Base-by-base conservation (phyloP, 768 basidiomycete genomes). In the Amanita phalloides region DNA sequence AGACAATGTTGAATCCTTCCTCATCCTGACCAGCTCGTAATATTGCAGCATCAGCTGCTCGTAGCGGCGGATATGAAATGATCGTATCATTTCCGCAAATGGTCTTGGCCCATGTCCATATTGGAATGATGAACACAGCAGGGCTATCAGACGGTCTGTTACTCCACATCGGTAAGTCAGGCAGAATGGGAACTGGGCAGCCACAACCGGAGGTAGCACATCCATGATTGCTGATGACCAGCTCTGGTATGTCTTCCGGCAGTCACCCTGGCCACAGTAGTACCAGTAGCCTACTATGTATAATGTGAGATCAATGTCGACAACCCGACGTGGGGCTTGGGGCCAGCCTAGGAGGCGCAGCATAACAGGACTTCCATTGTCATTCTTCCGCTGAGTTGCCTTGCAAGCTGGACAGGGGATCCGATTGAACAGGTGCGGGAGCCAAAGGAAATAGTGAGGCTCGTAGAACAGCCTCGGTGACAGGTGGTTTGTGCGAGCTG, bases 41-140 rank as follows among this genome's bases (percentile, higher is more conserved):
- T 44, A 44, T 44, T 25, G 43, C 43, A 44, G 43, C 43, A 44
- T 57, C 32, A 58, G 45, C 10, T 26, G 26, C 25, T 65, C 58
- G 38, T 58, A 62, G 11, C 53, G 43, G 4, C 57, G 51, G 2
- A 57, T 39, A 52, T 63, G 62, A 17, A 56, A 55, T 1, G 54
- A 53, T 6, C 48, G 50, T 13, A 66, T 32, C 1, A 48, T 36
- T 49, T 62, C 57, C 0, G 61, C 53, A 33, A 66, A 64, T 23
- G 61, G 64, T 23, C 59, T 61, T 2, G 64, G 48, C 1, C 61
- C 61, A 56, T 61, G 60, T 0, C 63, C 60, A 49, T 55, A 54
- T 33, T 54, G 57, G 51, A 64, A 59, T 9, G 56, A 61, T 0
- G 53, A 56, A 1, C 47, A 36, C 55, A 63, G 53, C 7, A 61